These are phyloP conservation scores for Plantago major DNA, from an alignment of 257 asterid species.

Conservation along the genomic window DNA sequence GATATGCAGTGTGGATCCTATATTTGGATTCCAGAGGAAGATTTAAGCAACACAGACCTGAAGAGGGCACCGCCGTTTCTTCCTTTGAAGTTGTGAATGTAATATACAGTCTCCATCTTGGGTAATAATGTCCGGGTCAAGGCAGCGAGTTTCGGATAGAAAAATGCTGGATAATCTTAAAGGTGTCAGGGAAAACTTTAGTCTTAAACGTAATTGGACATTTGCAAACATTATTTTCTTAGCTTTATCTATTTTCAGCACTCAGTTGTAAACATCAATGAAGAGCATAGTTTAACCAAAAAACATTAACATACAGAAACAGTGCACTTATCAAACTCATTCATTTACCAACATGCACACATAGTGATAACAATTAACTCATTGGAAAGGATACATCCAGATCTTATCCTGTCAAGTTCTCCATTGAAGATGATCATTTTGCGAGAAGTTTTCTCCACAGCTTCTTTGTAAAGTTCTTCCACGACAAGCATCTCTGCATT, in stretches of 20 bases:
- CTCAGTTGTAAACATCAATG: too few relatives aligned
- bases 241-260: too few relatives aligned
- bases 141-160: conserved; percentile 89
- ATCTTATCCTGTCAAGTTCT: conserved; percentile 90
- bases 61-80: conserved; percentile 73
- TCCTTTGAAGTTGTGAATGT: conserved; percentile 94
- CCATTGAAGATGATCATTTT: conserved; percentile 80
- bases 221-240: too few relatives aligned
- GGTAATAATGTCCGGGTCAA: conserved; percentile 63
- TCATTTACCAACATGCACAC: neutral
- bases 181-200: conserved; percentile 25
- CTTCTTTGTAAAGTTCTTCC: conserved; percentile 84
- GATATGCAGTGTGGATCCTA: neutral
- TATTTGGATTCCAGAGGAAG: neutral
- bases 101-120: conserved; percentile 81
- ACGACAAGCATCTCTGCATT: conserved; percentile 88
- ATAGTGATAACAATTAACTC: conserved; percentile 2
- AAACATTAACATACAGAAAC: too few relatives aligned
- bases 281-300: too few relatives aligned
- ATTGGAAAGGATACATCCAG: conserved; percentile 84
- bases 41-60: conserved; percentile 44
- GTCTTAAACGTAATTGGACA: too few relatives aligned
- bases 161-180: conserved; percentile 83
- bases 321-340: too few relatives aligned
- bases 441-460: conserved; percentile 55